Evolutionary conservation across 352 stramenopile species (phyloP).

Genomic region (Globisporangium echinulatum): DNA sequence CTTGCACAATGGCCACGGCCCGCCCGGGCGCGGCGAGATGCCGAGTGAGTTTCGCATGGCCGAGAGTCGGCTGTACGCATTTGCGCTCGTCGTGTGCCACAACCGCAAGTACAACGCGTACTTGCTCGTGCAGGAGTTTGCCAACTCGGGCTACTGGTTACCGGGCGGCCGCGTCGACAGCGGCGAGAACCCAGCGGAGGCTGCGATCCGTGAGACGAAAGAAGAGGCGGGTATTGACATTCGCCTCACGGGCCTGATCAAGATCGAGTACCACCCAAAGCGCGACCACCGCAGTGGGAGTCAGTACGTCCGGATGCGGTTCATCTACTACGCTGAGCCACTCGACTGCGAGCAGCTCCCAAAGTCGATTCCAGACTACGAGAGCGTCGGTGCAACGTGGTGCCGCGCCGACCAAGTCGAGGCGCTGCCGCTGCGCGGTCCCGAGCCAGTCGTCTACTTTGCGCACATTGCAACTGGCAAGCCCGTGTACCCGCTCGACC

Average conservation of each 20-base stretch:
- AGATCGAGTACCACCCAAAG: slow-evolving; percentile 85
- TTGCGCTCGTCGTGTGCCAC: slow-evolving; percentile 79
- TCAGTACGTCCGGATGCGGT: slow-evolving; percentile 82
- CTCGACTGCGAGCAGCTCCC: slow-evolving; percentile 68
- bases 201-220: slow-evolving; percentile 81
- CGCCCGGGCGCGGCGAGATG: slow-evolving; percentile 69
- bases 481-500: slow-evolving; percentile 65
- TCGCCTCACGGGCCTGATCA: slow-evolving; percentile 65
- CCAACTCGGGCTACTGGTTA: slow-evolving; percentile 81
- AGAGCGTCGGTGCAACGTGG: slow-evolving; percentile 79
- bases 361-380: slow-evolving; percentile 86
- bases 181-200: slow-evolving; percentile 66
- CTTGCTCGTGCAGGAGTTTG: slow-evolving; percentile 83
- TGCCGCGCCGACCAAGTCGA: slow-evolving; percentile 64
- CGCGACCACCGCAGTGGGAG: slow-evolving; percentile 58
- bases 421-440: slow-evolving; percentile 57
- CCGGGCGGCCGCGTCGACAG: slow-evolving; percentile 72
- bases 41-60: slow-evolving; percentile 76
- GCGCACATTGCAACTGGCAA: slow-evolving; percentile 62
- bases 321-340: slow-evolving; percentile 80
- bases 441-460: slow-evolving; percentile 72
- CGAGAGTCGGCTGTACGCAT: slow-evolving; percentile 71
- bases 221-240: slow-evolving; percentile 83
- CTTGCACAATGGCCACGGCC: slow-evolving; percentile 79
- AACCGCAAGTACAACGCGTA: slow-evolving; percentile 82